phyloP scores from a whole-genome alignment of 2,329 filamentous ascomycete species.

The Hypoxylon rubiginosum region DNA sequence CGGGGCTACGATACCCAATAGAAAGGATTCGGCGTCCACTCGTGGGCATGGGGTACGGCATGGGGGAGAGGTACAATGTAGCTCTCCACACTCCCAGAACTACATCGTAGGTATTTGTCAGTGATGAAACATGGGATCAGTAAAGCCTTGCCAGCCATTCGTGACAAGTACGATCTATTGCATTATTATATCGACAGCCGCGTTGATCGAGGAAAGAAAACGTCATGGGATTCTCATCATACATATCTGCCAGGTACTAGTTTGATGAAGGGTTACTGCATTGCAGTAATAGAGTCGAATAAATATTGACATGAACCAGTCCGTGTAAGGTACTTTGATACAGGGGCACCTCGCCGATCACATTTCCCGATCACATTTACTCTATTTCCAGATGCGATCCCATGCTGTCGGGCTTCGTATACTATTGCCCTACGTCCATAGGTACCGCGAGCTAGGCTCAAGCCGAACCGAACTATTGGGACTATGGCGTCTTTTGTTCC shows the following conservation, averaged over 20 bases:
- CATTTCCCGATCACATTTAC: slow-evolving; percentile 1
- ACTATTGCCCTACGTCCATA: neutral
- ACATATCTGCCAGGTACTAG: neutral
- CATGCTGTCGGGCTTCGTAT: neutral
- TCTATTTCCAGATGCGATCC: neutral
- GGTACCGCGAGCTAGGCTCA: slow-evolving; percentile 13
- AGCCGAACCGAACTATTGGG: slow-evolving; percentile 22
- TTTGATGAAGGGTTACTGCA: neutral
- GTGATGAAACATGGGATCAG: neutral
- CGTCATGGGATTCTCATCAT: neutral
- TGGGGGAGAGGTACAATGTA: neutral
- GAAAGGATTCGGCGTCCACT: neutral
- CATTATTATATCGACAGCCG: neutral
- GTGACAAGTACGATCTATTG: neutral
- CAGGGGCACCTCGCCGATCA: neutral
- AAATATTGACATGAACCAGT: neutral
- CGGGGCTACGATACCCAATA: neutral
- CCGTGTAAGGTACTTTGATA: neutral
- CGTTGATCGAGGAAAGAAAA: neutral
- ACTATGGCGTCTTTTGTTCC: slow-evolving; percentile 7
- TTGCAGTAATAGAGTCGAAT: neutral
- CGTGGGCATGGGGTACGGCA: neutral
- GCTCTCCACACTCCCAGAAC: neutral
- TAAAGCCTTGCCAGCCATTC: neutral
- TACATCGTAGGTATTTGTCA: neutral